Base-by-base conservation (phyloP, 768 basidiomycete species). In the Leccinum obscurum region DNA sequence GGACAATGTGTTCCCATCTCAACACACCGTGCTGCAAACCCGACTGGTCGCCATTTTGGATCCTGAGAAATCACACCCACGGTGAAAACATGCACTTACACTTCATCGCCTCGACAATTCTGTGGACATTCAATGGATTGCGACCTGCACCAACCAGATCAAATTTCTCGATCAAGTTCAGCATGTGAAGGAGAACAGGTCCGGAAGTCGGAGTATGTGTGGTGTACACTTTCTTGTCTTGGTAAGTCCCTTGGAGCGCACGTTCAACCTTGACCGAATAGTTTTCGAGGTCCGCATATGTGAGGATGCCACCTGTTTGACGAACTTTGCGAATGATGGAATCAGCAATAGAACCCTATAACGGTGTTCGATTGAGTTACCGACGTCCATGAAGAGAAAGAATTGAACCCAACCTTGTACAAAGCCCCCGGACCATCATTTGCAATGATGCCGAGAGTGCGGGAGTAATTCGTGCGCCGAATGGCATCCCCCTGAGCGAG, bases 111-210 rank as follows among this genome's bases (percentile, higher is more conserved):
- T 98, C 97, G 14, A 98, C 78, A 5, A 92, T 70, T 51, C 95
- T 81, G 72, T 98, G 97, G 3, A 84, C 78, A 63, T 86, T 90
- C 15, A 93, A 70, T 1, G 80, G 78, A n/a, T 80, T 86, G 63
- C 79, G 73, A 50, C 85, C 85, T 26, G 77, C 75, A 17, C 80
- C 64, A 35, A 83, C 73, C 39, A 80, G 67, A 55, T 80, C 76
- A 68, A 83, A 98, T n/a, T 82, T 80, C 69, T 97, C 95, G 51
- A 96, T 76, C 20, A 95, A 72, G 70, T 98, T 97, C n/a, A 98
- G 77, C 82, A 98, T 90, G 70, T 93, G 90, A 44, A 97, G 76
- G 46, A 98, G 77, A n/a, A 91, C 92, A 80, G 92, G 88, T 6
- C 96, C 95, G 11, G 89, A 89, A 9, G 90, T 87, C 6, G 97